Percentiles rank a stretch among this genome's conserved stretches.
These are phyloP conservation scores for Aspergillus pseudonomiae DNA, from an alignment of 2,329 filamentous ascomycete genomes.

Conservation along the genomic window DNA sequence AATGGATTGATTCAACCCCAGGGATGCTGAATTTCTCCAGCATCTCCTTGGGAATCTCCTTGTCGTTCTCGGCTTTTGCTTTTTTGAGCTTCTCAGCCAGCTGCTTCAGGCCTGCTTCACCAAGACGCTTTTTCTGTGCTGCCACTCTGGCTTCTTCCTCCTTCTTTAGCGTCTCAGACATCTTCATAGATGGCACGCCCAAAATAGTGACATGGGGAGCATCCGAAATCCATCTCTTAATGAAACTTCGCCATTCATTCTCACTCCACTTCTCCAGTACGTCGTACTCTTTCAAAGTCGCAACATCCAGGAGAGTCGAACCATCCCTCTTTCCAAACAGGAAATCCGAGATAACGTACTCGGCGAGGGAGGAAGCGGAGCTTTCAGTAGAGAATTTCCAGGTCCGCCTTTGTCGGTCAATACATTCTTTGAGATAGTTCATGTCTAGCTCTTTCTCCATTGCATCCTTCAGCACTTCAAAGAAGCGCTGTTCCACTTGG, in stretches of 20 bases:
- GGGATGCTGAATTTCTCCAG: constrained; percentile 82
- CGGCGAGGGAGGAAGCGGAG: constrained; percentile 78
- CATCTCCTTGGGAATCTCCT: constrained; percentile 79
- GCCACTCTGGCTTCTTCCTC: constrained; percentile 79
- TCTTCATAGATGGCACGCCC: constrained; percentile 77
- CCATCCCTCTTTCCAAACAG: constrained; percentile 87
- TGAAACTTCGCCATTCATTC: constrained; percentile 77
- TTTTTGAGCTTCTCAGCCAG: constrained; percentile 75
- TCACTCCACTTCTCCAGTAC: constrained; percentile 78
- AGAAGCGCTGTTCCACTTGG: constrained; percentile 81
- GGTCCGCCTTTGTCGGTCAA: constrained; percentile 77
- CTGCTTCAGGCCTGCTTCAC: constrained; percentile 76
- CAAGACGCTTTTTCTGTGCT: constrained; percentile 76
- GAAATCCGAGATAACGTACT: constrained; percentile 87
- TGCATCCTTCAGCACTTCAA: constrained; percentile 80
- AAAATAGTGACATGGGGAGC: constrained; percentile 86
- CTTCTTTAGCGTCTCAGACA: constrained; percentile 78
- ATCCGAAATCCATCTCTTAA: constrained; percentile 82
- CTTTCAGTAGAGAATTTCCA: constrained; percentile 83
- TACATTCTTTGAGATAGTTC: constrained; percentile 85
- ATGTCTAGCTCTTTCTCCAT: constrained; percentile 79
- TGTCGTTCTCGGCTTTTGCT: constrained; percentile 86
- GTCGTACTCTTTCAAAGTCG: constrained; percentile 60
- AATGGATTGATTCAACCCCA: constrained; percentile 86
- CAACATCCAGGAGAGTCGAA: constrained; percentile 67